A percentile compares a stretch with the other conserved stretches of the same genome.
phyloP scores from a whole-genome alignment of 805 yeast species.

The Pichia cabralensis region DNA sequence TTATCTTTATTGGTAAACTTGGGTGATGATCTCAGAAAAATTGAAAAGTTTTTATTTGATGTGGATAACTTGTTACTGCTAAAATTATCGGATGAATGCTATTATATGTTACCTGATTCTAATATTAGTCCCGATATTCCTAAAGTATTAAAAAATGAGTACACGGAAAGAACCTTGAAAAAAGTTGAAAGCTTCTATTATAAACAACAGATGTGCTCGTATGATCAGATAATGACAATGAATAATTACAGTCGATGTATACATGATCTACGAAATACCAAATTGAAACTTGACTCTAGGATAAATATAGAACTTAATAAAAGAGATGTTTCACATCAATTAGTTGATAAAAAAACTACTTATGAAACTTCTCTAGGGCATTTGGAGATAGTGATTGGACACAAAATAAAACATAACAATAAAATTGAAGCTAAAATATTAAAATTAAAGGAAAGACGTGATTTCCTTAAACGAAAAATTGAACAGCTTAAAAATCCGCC shows the following conservation, averaged over 20 bases:
- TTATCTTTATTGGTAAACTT: constrained; percentile 24
- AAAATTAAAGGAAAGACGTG: not conserved
- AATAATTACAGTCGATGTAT: constrained; percentile 29
- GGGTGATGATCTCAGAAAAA: constrained; percentile 20
- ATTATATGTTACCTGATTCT: constrained; percentile 16
- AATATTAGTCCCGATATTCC: constrained; percentile 11
- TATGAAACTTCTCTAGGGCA: no score
- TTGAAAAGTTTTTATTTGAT: constrained; percentile 13
- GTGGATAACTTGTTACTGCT: constrained; percentile 20
- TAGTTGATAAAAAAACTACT: no score
- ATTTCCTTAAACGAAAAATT: not conserved
- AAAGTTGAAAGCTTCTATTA: constrained; percentile 2
- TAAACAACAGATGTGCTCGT: constrained; percentile 24
- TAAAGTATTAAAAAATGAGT: constrained; percentile 5
- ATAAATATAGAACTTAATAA: no score
- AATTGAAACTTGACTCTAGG: no score
- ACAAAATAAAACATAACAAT: no score
- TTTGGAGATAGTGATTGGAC: no score
- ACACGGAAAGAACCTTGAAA: constrained; percentile 1
- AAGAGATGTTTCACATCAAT: no score
- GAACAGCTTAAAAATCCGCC: no score
- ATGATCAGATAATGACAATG: constrained; percentile 33
- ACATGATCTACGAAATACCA: constrained; percentile 19
- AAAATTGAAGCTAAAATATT: not conserved
- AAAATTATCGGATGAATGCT: constrained; percentile 24